Conservation (phyloP, 306 rosid genomes). For the Cicer cuneatum region DNA sequence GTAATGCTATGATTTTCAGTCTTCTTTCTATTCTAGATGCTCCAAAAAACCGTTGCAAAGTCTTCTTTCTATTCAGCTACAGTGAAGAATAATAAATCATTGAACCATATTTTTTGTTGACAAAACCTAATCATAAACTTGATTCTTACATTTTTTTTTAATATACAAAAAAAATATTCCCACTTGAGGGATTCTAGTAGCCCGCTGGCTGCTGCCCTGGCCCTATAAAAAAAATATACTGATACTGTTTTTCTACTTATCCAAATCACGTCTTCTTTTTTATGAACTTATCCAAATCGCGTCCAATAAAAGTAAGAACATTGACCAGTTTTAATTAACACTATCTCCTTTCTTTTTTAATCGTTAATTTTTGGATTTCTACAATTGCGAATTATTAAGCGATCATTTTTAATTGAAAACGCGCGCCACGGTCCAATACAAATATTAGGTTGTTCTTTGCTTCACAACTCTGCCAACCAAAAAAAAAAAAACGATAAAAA, state of each 20-base stretch:
- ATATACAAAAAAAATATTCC: neutral
- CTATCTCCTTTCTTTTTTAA: too few species aligned
- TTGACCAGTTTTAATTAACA: neutral
- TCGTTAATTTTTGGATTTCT: too few species aligned
- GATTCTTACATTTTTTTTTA: too few species aligned
- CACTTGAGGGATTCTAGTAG: neutral
- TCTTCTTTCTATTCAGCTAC: too few species aligned
- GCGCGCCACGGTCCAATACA: neutral
- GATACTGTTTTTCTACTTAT: neutral
- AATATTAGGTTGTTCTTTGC: constrained; percentile 35
- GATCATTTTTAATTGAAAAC: neutral
- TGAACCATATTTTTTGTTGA: too few species aligned
- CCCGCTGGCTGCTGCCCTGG: neutral
- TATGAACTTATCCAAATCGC: neutral
- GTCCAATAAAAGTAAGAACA: neutral
- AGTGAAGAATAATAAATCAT: too few species aligned
- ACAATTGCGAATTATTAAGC: too few species aligned
- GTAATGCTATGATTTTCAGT: too few species aligned
- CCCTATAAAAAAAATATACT: neutral
- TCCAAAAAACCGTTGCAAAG: too few species aligned
- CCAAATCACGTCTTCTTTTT: neutral
- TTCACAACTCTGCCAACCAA: constrained; percentile 29
- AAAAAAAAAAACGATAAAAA: neutral
- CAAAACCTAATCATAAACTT: too few species aligned
- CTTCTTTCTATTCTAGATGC: too few species aligned